Evolutionary conservation across 345 rosid species (phyloP).

Genomic region (Lagerstroemia speciosa): DNA sequence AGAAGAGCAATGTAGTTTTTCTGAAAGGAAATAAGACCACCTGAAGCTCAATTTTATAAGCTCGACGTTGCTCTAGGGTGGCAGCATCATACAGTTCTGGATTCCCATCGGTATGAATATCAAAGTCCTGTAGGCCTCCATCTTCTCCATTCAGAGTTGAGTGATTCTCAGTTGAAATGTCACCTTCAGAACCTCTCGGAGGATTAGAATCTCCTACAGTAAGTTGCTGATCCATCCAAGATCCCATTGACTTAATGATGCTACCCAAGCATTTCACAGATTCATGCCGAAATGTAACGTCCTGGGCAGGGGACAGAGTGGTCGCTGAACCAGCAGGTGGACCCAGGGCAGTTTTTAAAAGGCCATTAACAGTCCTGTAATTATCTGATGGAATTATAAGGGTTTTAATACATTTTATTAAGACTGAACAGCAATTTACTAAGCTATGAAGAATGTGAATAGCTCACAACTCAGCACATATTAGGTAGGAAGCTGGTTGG

Average conservation of each 20-base stretch:
- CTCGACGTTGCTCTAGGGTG: conserved; percentile 79
- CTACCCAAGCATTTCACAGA: conserved; percentile 90
- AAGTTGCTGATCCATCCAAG: conserved; percentile 91
- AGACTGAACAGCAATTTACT: conserved; percentile 2
- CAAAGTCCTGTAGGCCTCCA: conserved; percentile 43
- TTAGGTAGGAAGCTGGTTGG: neutral
- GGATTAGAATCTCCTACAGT: conserved; percentile 47
- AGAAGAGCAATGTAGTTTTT: neutral
- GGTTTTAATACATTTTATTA: conserved; percentile 53
- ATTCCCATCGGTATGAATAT: conserved; percentile 55
- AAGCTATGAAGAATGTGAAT: neutral
- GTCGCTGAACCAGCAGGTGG: conserved; percentile 89
- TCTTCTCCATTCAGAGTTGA: conserved; percentile 52
- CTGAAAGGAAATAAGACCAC: conserved; percentile 22
- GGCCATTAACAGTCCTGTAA: conserved; percentile 98
- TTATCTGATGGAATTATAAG: conserved; percentile 89
- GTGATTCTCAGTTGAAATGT: conserved; percentile 37
- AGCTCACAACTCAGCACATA: neutral
- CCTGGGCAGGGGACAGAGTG: conserved; percentile 74
- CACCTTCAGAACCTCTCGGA: conserved; percentile 47
- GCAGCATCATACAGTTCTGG: conserved; percentile 72
- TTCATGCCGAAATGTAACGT: conserved; percentile 78
- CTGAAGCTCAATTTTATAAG: conserved; percentile 93
- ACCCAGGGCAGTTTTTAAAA: conserved; percentile 88
- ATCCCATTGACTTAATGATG: conserved; percentile 79